phyloP scores from a whole-genome alignment of 495 filamentous ascomycete genomes.

The Ramalina intermedia region DNA sequence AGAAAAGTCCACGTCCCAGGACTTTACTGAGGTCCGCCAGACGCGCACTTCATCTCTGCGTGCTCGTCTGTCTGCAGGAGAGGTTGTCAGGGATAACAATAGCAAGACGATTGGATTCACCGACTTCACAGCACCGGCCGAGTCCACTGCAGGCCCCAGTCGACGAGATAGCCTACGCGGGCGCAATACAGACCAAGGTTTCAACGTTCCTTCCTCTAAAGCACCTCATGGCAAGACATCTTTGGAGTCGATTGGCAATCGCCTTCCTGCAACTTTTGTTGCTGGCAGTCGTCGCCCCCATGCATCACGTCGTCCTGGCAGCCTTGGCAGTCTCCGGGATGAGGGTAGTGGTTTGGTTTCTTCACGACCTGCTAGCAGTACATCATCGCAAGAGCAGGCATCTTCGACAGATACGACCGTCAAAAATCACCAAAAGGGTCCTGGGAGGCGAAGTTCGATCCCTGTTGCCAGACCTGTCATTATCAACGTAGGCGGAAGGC shows the following conservation, averaged over 20 bases:
- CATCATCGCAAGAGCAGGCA: not conserved
- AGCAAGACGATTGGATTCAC: constrained; percentile 9
- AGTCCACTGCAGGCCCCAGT: not conserved
- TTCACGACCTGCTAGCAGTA: not conserved
- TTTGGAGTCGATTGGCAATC: constrained; percentile 9
- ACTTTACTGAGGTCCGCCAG: constrained; percentile 10
- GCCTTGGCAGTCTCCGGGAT: constrained; percentile 10
- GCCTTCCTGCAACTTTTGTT: constrained; percentile 15
- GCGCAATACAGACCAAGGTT: not conserved
- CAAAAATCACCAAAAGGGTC: not conserved
- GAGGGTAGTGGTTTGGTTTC: not conserved
- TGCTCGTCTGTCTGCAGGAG: constrained; percentile 14
- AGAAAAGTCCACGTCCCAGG: constrained; percentile 5
- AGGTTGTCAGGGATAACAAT: constrained; percentile 6
- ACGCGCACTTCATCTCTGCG: constrained; percentile 16
- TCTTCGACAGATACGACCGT: not conserved
- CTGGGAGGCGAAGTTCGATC: not conserved
- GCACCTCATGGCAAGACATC: constrained; percentile 8
- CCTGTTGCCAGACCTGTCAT: not conserved
- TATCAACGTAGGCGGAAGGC: too few species aligned
- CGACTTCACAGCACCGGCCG: constrained; percentile 4
- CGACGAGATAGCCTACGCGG: constrained; percentile 5
- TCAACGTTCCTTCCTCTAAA: not conserved
- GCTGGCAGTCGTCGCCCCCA: constrained; percentile 14
- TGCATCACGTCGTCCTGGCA: constrained; percentile 11